Conservation (phyloP, 2,329 filamentous ascomycete species). For the Hypoxylon sp. region DNA sequence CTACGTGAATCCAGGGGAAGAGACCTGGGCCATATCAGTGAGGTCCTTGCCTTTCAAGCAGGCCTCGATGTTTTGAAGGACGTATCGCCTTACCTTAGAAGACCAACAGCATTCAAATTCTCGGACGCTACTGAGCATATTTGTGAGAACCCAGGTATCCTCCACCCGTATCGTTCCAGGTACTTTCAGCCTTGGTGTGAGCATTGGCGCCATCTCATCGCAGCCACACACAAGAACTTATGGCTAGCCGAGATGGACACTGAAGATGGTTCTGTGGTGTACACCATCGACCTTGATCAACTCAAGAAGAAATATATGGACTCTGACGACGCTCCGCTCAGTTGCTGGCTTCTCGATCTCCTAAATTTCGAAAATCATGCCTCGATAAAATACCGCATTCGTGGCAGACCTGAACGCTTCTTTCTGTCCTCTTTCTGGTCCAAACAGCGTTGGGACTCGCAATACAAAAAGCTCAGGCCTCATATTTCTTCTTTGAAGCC, state of each 20-base stretch:
- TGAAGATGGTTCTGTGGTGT: not conserved
- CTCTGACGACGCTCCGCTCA: conserved; percentile 1
- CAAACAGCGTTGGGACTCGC: not conserved
- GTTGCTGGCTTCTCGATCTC: conserved; percentile 14
- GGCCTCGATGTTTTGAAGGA: not conserved
- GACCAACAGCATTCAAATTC: not conserved
- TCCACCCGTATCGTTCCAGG: not conserved
- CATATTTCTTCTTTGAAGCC: not conserved
- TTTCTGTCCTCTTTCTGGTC: conserved; percentile 19
- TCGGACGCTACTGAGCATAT: not conserved
- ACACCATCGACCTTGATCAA: not conserved
- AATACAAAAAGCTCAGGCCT: not conserved
- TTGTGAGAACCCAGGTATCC: not conserved
- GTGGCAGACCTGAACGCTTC: not conserved
- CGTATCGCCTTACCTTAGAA: not conserved
- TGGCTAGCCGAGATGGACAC: conserved; percentile 1
- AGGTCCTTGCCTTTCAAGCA: conserved; percentile 2
- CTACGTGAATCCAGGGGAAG: not conserved
- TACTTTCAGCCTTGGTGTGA: not conserved
- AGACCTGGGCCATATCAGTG: not conserved
- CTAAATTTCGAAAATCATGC: not conserved
- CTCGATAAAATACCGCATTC: not conserved
- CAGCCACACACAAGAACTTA: conserved; percentile 5
- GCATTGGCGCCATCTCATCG: not conserved
- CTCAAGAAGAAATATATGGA: conserved; percentile 3